These are phyloP conservation scores for Misopates orontium DNA, from an alignment of 257 asterid genomes.

Conservation along the genomic window DNA sequence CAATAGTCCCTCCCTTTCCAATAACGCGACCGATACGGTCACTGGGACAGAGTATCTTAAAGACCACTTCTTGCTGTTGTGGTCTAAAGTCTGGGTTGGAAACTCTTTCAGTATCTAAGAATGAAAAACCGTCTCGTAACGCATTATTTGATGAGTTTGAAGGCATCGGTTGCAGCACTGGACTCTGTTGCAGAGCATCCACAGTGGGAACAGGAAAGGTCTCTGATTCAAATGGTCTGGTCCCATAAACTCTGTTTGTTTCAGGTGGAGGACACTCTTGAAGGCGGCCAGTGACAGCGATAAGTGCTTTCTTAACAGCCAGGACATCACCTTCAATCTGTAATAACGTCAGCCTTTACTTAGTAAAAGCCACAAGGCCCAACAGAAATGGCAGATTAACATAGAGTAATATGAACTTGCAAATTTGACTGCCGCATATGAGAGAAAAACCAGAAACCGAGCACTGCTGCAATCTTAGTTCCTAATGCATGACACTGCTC, in stretches of 20 bases:
- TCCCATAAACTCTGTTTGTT: conserved; percentile 32
- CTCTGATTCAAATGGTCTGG: conserved; percentile 38
- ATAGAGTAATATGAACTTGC: neutral
- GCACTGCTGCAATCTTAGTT: neutral
- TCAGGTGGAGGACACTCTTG: conserved; percentile 58
- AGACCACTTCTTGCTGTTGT: conserved; percentile 49
- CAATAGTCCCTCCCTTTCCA: conserved; percentile 73
- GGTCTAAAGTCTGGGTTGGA: conserved; percentile 31
- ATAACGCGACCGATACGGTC: conserved; percentile 65
- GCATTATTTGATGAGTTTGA: conserved; percentile 38
- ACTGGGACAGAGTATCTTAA: conserved; percentile 60
- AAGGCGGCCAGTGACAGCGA: conserved; percentile 57
- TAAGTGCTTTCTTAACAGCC: conserved; percentile 68
- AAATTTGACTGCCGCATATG: neutral
- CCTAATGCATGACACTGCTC: conserved; percentile 1
- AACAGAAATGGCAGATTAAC: conserved; percentile 3
- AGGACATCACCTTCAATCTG: conserved; percentile 62
- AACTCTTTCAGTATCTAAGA: conserved; percentile 34
- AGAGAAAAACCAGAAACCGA: neutral
- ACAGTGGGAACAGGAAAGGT: conserved; percentile 30
- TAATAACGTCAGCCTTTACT: conserved; percentile 21
- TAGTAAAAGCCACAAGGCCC: neutral
- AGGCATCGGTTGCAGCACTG: conserved; percentile 37
- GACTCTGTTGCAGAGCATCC: conserved; percentile 43
- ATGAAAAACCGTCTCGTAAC: conserved; percentile 28